Percentiles rank a stretch among this genome's conserved stretches.
phyloP scores from a whole-genome alignment of 768 basidiomycete genomes.

The Leccinum obscurum region DNA sequence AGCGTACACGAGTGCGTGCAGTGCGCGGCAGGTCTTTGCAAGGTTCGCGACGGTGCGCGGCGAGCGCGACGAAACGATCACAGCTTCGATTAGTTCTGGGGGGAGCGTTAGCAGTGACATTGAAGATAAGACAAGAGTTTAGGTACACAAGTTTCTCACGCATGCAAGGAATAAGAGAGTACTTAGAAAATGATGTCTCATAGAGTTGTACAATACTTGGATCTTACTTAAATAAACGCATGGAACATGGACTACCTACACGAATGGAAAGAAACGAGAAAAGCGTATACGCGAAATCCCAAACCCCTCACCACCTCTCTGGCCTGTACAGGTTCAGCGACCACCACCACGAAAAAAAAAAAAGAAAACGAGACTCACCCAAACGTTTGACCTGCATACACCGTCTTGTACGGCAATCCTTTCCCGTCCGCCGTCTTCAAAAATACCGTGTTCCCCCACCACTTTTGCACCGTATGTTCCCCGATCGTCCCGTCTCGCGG shows the following conservation, averaged over 20 bases:
- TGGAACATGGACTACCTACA: neutral
- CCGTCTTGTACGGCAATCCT: slow-evolving; percentile 9
- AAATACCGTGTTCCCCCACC: slow-evolving; percentile 69
- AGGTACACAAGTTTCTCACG: neutral
- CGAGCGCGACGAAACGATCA: slow-evolving; percentile 30
- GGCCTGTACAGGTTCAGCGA: slow-evolving; percentile 11
- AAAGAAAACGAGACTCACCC: slow-evolving; percentile 22
- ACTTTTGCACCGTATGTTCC: slow-evolving; percentile 46
- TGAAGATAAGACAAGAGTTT: neutral
- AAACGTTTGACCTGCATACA: slow-evolving; percentile 24
- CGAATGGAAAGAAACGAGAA: too few relatives aligned
- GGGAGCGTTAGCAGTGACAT: slow-evolving; percentile 30
- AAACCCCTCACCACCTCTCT: slow-evolving; percentile 8
- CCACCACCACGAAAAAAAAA: too few relatives aligned
- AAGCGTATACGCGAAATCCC: too few relatives aligned
- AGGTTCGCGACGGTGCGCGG: slow-evolving; percentile 38
- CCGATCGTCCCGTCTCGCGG: slow-evolving; percentile 64
- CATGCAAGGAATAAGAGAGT: neutral
- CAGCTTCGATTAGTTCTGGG: slow-evolving; percentile 41
- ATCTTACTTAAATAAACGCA: neutral
- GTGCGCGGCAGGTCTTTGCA: slow-evolving; percentile 37
- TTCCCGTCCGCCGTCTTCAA: slow-evolving; percentile 23
- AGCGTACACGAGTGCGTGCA: slow-evolving; percentile 38
- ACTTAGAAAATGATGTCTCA: neutral
- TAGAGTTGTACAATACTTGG: too few relatives aligned